Evolutionary conservation across 306 rosid species (phyloP), one percentile per base, ranked within the genome.

Genomic region (Lathyrus oleraceus): DNA sequence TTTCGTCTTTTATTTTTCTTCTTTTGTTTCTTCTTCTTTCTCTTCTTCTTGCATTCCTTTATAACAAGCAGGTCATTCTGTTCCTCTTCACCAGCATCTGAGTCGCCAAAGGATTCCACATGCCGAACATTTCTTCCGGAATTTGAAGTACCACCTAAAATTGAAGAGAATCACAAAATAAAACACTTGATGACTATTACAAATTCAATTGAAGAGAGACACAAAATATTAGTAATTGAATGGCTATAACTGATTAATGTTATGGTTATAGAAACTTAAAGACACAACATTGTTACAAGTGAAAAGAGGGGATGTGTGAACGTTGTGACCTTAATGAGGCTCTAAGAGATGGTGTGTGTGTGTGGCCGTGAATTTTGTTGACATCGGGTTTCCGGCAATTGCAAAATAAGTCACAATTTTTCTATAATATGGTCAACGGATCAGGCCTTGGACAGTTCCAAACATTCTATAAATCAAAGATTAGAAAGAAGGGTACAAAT

Each of bases 71-170:
- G 65, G 53, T 67, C 73, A 17, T 52, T 65, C 11, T 68, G 82
- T 67, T 76, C 87, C 47, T 82, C 81, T 9, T 79, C 86, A 10
- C 14, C 53, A 72, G 70, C 70, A 45, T 65, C 92, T 51, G 87
- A 38, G 70, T 93, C 94, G 40, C 81, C 97, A 61, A 93, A 90
- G 65, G 94, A 81, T 28, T 85, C 82, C 45, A 93, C 94, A 73
- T 88, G 97, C 49, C 78, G 87, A 56, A 90, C 78, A 38, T 0
- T 70, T 69, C 82, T 78, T 74, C 77, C 68, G 6, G 91, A 70
- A 73, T 73, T 85, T 28, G 96, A 86, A 69, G 88, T 64, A 25
- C 88, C 82, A 59, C 96, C 93, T 86, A 75, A 77, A 73, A 43
- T 35, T 65, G 28, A 71, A 52, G 47, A 76, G 3, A 67, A 64